A percentile compares a stretch with the other conserved stretches of the same genome.
These are phyloP conservation scores for Saturnispora quitensis DNA, from an alignment of 805 yeast genomes.

Conservation along the genomic window DNA sequence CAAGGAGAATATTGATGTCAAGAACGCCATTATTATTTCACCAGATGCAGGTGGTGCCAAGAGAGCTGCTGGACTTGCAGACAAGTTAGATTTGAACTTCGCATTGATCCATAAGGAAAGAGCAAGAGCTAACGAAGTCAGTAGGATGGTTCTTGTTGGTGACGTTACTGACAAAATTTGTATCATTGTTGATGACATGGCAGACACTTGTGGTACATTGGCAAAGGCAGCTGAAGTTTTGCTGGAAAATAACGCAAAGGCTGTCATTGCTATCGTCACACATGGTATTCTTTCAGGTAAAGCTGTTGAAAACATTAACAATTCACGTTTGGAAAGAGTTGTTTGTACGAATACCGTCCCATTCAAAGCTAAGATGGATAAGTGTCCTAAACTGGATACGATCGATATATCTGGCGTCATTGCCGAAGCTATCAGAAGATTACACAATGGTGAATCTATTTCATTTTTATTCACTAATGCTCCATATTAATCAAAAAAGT, in stretches of 20 bases:
- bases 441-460: constrained; percentile 82
- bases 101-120: constrained; percentile 82
- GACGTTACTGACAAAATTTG: constrained; percentile 71
- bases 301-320: constrained; percentile 63
- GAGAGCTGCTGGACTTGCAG: constrained; percentile 81
- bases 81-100: constrained; percentile 67
- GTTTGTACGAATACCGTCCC: constrained; percentile 80
- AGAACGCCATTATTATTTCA: constrained; percentile 66
- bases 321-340: constrained; percentile 56
- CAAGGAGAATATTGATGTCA: constrained; percentile 46
- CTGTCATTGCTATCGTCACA: constrained; percentile 74
- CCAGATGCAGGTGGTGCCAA: constrained; percentile 92
- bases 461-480: constrained; percentile 69
- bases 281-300: constrained; percentile 74
- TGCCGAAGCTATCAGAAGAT: constrained; percentile 76
- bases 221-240: constrained; percentile 76
- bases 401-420: constrained; percentile 66
- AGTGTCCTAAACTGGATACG: constrained; percentile 55
- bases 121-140: constrained; percentile 74
- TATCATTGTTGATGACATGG: constrained; percentile 80
- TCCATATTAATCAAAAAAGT: constrained; percentile 28
- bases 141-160: constrained; percentile 79
- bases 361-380: constrained; percentile 49
- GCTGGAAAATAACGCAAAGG: constrained; percentile 56
- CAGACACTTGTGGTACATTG: constrained; percentile 82